phyloP scores from a whole-genome alignment of 2,329 filamentous ascomycete genomes.

The Ophiostoma ulmi region DNA sequence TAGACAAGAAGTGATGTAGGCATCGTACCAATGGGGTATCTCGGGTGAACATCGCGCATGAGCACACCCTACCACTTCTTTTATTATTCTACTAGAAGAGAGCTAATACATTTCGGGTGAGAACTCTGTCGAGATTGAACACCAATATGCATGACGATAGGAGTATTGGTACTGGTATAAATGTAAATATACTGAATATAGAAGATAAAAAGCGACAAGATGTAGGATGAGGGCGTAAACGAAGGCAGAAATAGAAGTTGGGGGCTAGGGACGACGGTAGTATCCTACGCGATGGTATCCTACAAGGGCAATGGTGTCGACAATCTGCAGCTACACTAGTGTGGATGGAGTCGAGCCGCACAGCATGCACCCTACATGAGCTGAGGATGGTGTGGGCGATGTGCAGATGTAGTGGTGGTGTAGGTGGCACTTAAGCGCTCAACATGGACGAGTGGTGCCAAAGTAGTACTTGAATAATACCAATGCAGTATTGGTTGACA shows the following conservation, averaged over 20 bases:
- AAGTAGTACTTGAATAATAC: background rate
- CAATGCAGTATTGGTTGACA: background rate
- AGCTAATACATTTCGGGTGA: background rate
- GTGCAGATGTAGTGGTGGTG: background rate
- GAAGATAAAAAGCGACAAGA: background rate
- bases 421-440: background rate
- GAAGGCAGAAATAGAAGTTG: background rate
- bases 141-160: background rate
- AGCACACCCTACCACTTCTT: background rate
- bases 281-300: background rate
- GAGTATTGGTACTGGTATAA: background rate
- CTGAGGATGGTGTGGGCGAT: background rate
- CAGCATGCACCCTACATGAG: background rate
- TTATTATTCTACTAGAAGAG: background rate
- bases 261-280: background rate
- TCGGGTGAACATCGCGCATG: background rate
- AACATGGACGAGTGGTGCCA: background rate
- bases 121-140: background rate
- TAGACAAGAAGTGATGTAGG: background rate
- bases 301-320: background rate
- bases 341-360: conserved; percentile 1
- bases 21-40: background rate
- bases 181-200: too few relatives aligned
- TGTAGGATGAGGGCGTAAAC: background rate
- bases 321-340: background rate